Evolutionary conservation across 1,139 yeast genomes (phyloP).

Genomic region (Citeromyces hawaiiensis): DNA sequence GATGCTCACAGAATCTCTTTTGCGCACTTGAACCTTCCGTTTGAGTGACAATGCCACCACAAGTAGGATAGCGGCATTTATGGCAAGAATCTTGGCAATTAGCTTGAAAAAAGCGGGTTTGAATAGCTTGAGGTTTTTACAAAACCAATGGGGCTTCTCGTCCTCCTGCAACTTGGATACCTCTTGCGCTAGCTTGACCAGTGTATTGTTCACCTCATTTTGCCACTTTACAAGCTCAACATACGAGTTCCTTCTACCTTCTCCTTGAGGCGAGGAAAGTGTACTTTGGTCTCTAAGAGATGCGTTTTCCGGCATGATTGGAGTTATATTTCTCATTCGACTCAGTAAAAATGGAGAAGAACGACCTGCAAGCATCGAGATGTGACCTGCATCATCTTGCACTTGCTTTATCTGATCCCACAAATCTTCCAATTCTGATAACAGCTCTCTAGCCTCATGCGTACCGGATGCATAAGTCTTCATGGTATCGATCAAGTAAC

Average conservation of each 20-base stretch:
- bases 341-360: not conserved
- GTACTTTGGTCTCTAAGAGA: not conserved
- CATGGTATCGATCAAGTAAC: constrained; percentile 64
- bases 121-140: not conserved
- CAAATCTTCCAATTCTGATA: constrained; percentile 51
- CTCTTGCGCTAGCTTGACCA: constrained; percentile 14
- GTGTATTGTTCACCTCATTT: constrained; percentile 15
- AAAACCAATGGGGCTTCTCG: not conserved
- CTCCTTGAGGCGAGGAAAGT: not conserved
- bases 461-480: constrained; percentile 56
- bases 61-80: not conserved
- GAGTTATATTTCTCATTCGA: not conserved
- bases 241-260: constrained; percentile 1
- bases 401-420: constrained; percentile 68
- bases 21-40: not conserved
- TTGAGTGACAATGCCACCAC: too few relatives aligned
- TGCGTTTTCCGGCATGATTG: not conserved
- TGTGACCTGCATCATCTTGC: constrained; percentile 2
- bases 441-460: constrained; percentile 50
- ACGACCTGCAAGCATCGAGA: not conserved
- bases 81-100: not conserved
- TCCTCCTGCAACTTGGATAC: not conserved
- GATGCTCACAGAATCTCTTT: not conserved
- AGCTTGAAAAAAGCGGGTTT: not conserved
- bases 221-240: constrained; percentile 18